Evolutionary conservation across 108 stramenopile species (phyloP).

Genomic region (Cylindrotheca fusiformis): DNA sequence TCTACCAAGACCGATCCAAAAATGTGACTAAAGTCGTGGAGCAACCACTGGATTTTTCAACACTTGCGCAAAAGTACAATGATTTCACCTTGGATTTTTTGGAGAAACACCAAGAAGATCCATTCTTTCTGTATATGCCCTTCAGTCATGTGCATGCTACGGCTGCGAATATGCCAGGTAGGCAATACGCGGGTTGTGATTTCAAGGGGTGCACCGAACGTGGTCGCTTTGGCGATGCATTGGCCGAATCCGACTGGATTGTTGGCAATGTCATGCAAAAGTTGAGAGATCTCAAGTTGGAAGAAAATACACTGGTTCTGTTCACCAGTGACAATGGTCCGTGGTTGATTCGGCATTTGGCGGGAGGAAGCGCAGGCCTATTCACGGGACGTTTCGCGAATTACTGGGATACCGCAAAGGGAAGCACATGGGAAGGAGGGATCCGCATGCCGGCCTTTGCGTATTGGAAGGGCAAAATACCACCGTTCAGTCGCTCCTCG

Average conservation of each 20-base stretch:
- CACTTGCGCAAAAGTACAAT: conserved; percentile 40
- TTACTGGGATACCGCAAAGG: conserved; percentile 45
- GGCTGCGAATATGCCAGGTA: conserved; percentile 13
- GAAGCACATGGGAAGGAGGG: conserved; percentile 48
- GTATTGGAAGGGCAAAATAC: conserved; percentile 41
- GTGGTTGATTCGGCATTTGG: conserved; percentile 20
- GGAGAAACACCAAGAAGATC: conserved; percentile 24
- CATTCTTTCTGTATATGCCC: conserved; percentile 56
- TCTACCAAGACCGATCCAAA: conserved; percentile 25
- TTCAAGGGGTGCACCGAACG: conserved; percentile 21
- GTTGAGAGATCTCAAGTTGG: conserved; percentile 17
- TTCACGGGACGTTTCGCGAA: conserved; percentile 35
- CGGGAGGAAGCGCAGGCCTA: conserved; percentile 35
- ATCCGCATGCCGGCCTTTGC: conserved; percentile 45
- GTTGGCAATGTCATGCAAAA: conserved; percentile 36
- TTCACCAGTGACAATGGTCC: conserved; percentile 53
- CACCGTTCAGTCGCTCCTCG: conserved; percentile 27
- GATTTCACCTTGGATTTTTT: conserved; percentile 37
- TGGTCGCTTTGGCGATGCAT: conserved; percentile 47
- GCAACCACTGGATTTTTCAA: conserved; percentile 53
- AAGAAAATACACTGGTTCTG: conserved; percentile 39
- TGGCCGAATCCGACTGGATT: conserved; percentile 47
- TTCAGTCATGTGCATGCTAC: conserved; percentile 54
- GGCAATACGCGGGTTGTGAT: conserved; percentile 34
- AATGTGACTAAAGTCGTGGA: conserved; percentile 41